phyloP scores from a whole-genome alignment of 1,139 yeast genomes.

The Suhomyces anneliseae region DNA sequence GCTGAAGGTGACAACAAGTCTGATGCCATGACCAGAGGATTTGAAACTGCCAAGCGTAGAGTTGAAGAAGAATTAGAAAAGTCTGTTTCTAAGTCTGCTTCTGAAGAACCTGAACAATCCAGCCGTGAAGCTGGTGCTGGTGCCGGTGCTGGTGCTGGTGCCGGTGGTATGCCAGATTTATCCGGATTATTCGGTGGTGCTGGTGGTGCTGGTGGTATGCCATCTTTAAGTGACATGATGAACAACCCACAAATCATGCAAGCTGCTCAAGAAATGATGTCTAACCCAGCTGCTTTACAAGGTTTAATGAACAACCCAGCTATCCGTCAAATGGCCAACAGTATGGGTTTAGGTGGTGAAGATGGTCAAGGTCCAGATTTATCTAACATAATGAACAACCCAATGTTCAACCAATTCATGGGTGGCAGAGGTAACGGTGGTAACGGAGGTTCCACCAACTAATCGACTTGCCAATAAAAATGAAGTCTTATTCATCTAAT shows the following conservation, averaged over 20 bases:
- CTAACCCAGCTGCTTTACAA: constrained; percentile 76
- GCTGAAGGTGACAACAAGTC: constrained; percentile 83
- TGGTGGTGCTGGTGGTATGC: constrained; percentile 61
- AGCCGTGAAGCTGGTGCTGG: constrained; percentile 34
- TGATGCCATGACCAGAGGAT: constrained; percentile 91
- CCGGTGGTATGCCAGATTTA: constrained; percentile 75
- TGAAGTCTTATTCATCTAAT: background rate
- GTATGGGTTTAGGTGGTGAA: constrained; percentile 60
- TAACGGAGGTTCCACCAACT: constrained; percentile 3
- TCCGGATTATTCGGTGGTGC: constrained; percentile 58
- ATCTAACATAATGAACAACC: constrained; percentile 75
- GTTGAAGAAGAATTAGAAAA: constrained; percentile 70
- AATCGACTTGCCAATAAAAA: background rate
- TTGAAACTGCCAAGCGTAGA: constrained; percentile 86
- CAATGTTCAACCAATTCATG: constrained; percentile 63
- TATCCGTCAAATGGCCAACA: constrained; percentile 73
- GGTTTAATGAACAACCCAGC: constrained; percentile 82
- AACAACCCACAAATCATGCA: constrained; percentile 88
- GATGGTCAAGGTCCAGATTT: constrained; percentile 54
- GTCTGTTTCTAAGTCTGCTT: constrained; percentile 31
- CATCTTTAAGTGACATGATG: constrained; percentile 59
- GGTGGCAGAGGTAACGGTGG: constrained; percentile 28
- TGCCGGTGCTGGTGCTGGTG: constrained; percentile 60
- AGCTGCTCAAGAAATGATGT: constrained; percentile 93
- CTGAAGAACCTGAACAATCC: constrained; percentile 24